Evolutionary conservation across 805 yeast genomes (phyloP).

Genomic region (Lipomyces chichibuensis): DNA sequence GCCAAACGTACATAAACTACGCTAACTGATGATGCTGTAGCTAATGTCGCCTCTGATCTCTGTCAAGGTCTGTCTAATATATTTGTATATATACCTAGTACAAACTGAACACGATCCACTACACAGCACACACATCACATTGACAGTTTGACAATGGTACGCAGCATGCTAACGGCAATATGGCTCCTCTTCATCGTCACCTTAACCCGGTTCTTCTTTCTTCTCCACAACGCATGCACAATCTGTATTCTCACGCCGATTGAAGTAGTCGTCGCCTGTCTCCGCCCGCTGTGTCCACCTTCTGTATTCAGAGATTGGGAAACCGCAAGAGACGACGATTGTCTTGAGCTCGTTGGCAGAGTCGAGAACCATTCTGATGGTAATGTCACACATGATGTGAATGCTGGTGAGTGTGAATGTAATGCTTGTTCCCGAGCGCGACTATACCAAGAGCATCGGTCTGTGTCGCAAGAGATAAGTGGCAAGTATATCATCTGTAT

Average conservation of each 20-base stretch:
- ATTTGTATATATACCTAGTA: neutral
- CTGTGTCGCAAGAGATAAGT: conserved; percentile 1
- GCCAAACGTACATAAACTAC: neutral
- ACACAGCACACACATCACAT: neutral
- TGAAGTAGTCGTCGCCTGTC: conserved; percentile 23
- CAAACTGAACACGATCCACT: neutral
- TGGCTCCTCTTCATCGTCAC: conserved; percentile 12
- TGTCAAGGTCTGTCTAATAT: neutral
- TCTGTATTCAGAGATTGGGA: conserved; percentile 31
- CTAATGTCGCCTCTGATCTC: neutral
- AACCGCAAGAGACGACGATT: neutral
- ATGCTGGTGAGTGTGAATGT: neutral
- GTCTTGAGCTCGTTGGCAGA: neutral
- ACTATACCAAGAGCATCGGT: conserved; percentile 2
- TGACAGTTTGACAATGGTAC: neutral
- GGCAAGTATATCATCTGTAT: neutral
- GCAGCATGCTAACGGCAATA: conserved; percentile 1
- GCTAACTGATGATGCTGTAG: neutral
- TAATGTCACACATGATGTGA: neutral
- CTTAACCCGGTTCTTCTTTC: conserved; percentile 11
- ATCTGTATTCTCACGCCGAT: conserved; percentile 23
- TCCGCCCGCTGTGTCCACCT: conserved; percentile 31
- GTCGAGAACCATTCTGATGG: neutral
- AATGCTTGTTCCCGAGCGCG: conserved; percentile 1
- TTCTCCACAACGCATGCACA: conserved; percentile 26